phyloP scores from a whole-genome alignment of 805 yeast species.

The Ogataea paradorogensis region DNA sequence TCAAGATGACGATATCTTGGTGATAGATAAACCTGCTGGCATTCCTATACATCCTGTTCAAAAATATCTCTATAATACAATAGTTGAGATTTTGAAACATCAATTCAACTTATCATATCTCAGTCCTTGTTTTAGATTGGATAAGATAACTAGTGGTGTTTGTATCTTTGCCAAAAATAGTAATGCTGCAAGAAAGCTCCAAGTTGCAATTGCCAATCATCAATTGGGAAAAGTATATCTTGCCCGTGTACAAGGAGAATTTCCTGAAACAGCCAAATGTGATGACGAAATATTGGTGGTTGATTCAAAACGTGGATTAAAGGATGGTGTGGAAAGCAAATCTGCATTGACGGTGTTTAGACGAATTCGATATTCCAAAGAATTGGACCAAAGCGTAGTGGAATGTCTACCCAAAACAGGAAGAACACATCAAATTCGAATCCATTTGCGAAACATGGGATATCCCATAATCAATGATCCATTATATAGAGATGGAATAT shows the following conservation, averaged over 20 bases:
- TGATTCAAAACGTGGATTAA: constrained; percentile 30
- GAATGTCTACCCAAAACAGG: constrained; percentile 51
- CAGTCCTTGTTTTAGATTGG: constrained; percentile 48
- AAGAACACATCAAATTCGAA: constrained; percentile 55
- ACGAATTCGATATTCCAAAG: constrained; percentile 30
- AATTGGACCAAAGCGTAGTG: constrained; percentile 40
- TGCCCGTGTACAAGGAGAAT: constrained; percentile 43
- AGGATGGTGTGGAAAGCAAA: constrained; percentile 24
- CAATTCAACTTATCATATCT: constrained; percentile 24
- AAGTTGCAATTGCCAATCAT: constrained; percentile 33
- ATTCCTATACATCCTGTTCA: constrained; percentile 56
- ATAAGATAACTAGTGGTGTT: constrained; percentile 53
- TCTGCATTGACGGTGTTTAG: constrained; percentile 25
- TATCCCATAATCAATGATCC: constrained; percentile 37
- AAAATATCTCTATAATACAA: constrained; percentile 41
- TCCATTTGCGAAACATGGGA: constrained; percentile 48
- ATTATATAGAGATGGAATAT: constrained; percentile 23
- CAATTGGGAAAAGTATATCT: constrained; percentile 41
- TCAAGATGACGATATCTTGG: constrained; percentile 33
- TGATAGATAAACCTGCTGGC: constrained; percentile 51
- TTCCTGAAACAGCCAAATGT: constrained; percentile 35
- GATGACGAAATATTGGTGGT: constrained; percentile 38
- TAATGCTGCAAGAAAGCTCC: constrained; percentile 33
- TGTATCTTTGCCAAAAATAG: constrained; percentile 42
- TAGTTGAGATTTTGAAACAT: constrained; percentile 43